These are phyloP conservation scores for Cryptococcus jaspeensis DNA, from an alignment of 1,284 basidiomycete genomes.

Conservation along the genomic window DNA sequence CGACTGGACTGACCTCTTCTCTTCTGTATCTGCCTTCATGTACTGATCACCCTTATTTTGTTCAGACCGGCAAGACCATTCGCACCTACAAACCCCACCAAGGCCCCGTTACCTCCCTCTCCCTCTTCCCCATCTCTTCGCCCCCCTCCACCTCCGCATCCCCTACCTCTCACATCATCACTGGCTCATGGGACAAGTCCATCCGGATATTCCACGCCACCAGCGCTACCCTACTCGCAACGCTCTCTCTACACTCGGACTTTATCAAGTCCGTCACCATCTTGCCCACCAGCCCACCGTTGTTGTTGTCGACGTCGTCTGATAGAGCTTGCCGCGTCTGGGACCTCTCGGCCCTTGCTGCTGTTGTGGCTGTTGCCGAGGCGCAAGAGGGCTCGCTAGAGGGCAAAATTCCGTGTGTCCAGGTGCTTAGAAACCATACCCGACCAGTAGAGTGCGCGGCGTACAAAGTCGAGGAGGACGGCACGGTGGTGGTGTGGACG, in stretches of 20 bases:
- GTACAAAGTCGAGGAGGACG: slow-evolving; percentile 18
- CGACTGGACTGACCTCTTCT: too few relatives aligned
- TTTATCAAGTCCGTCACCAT: slow-evolving; percentile 80
- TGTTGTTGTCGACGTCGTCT: slow-evolving; percentile 83
- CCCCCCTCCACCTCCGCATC: neutral
- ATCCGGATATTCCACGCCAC: slow-evolving; percentile 77
- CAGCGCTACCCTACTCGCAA: slow-evolving; percentile 66
- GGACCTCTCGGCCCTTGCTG: slow-evolving; percentile 55
- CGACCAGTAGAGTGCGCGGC: slow-evolving; percentile 37
- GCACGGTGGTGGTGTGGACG: slow-evolving; percentile 61
- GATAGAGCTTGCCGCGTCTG: slow-evolving; percentile 88
- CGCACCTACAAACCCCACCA: slow-evolving; percentile 76
- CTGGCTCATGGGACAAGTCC: slow-evolving; percentile 89
- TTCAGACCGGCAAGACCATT: slow-evolving; percentile 71
- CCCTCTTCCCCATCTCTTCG: slow-evolving; percentile 54
- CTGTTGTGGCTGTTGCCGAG: neutral
- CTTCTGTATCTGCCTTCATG: too few relatives aligned
- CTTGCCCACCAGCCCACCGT: slow-evolving; percentile 57
- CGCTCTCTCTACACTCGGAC: slow-evolving; percentile 75
- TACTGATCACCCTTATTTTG: too few relatives aligned
- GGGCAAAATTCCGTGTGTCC: slow-evolving; percentile 48
- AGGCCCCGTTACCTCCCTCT: slow-evolving; percentile 79
- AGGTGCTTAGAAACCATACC: slow-evolving; percentile 39
- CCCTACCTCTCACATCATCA: slow-evolving; percentile 57
- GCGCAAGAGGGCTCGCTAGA: slow-evolving; percentile 51